Evolutionary conservation across 768 basidiomycete genomes (phyloP).

Genomic region (Ramaria sp.): DNA sequence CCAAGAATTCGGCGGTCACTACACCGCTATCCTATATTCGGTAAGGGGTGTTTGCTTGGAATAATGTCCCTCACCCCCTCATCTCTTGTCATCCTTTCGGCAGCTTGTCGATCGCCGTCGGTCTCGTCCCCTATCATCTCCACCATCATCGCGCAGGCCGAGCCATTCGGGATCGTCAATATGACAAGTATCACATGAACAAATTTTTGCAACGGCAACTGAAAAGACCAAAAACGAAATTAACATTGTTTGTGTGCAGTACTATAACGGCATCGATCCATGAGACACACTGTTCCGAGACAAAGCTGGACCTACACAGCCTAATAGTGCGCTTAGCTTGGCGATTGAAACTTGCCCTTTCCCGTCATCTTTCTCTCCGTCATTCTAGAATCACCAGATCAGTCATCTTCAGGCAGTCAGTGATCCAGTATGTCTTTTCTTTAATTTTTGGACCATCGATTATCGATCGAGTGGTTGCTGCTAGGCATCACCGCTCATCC

Average conservation of each 20-base stretch:
- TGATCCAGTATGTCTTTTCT: too few species aligned
- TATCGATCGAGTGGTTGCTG: too few species aligned
- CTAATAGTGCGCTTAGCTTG: not conserved
- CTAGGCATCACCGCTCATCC: too few species aligned
- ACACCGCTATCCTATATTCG: not conserved
- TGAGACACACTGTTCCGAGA: not conserved
- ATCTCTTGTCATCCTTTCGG: too few species aligned
- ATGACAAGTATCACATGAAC: not conserved
- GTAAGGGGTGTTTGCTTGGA: not conserved
- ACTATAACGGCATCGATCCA: not conserved
- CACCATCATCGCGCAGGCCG: not conserved
- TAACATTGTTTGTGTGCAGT: too few species aligned
- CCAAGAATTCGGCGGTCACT: not conserved
- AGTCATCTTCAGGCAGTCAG: too few species aligned
- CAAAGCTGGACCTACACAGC: conserved; percentile 6
- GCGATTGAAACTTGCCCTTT: not conserved
- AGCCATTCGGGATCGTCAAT: not conserved
- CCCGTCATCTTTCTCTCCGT: too few species aligned
- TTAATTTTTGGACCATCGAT: too few species aligned
- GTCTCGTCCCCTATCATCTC: conserved; percentile 1
- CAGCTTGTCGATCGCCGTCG: not conserved
- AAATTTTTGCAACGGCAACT: not conserved
- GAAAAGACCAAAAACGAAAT: not conserved
- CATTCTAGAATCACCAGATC: too few species aligned
- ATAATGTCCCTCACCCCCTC: not conserved